Evolutionary conservation across 2,329 filamentous ascomycete genomes (phyloP).

Genomic region (Ascochyta fabae): DNA sequence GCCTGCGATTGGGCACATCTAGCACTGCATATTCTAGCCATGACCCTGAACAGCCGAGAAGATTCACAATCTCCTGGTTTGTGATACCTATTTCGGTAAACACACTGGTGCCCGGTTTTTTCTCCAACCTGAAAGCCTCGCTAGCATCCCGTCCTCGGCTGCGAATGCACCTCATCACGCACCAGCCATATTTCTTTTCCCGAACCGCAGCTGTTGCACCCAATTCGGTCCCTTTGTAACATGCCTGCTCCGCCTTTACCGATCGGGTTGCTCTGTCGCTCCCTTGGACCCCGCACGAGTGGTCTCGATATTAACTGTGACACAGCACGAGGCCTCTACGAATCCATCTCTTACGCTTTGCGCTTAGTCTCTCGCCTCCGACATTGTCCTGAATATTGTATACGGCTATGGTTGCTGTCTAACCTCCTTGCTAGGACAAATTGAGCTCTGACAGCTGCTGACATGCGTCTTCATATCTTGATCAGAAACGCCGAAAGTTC

Average conservation of each 20-base stretch:
- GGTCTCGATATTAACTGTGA: slow-evolving; percentile 14
- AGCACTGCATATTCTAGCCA: no score
- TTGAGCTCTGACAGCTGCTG: background rate
- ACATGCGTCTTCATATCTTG: background rate
- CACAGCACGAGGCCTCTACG: slow-evolving; percentile 22
- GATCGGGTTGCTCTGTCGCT: slow-evolving; percentile 29
- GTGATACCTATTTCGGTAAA: no score
- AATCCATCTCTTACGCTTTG: background rate
- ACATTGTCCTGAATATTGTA: background rate
- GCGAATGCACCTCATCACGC: slow-evolving; percentile 40
- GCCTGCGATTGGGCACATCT: no score
- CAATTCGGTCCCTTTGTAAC: slow-evolving; percentile 22
- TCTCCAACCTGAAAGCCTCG: background rate
- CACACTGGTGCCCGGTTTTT: no score
- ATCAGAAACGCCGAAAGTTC: background rate
- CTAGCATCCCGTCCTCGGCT: background rate
- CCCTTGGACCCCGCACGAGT: slow-evolving; percentile 8
- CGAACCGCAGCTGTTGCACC: slow-evolving; percentile 20
- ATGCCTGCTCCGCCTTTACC: slow-evolving; percentile 19
- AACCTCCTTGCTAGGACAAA: background rate
- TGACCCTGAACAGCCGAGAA: no score
- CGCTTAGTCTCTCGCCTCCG: background rate
- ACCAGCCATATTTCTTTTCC: slow-evolving; percentile 32
- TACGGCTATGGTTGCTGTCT: background rate
- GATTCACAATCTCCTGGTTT: no score